Evolutionary conservation across 257 asterid species (phyloP).

Genomic region (Forsythia viridissima): DNA sequence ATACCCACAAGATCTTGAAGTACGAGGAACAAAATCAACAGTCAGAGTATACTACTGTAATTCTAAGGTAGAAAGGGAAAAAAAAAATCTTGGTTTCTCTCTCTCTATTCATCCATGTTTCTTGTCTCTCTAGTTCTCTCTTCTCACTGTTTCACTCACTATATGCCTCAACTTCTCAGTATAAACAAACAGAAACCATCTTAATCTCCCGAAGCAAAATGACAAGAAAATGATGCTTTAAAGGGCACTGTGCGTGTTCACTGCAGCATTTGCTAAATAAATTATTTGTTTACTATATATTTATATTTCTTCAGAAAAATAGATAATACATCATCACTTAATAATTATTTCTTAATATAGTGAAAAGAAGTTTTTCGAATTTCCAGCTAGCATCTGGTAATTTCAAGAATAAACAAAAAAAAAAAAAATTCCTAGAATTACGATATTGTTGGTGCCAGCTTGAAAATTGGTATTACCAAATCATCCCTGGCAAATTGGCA

Average conservation of each 20-base stretch:
- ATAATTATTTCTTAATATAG: slow-evolving; percentile 3
- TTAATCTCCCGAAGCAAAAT: slow-evolving; percentile 31
- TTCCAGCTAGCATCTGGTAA: slow-evolving; percentile 36
- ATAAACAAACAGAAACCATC: slow-evolving; percentile 26
- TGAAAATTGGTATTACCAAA: slow-evolving; percentile 31
- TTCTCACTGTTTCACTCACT: slow-evolving; percentile 17
- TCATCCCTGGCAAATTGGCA: slow-evolving; percentile 36
- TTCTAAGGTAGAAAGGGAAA: neutral
- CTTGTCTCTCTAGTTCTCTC: neutral
- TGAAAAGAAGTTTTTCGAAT: slow-evolving; percentile 5
- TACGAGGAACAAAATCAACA: slow-evolving; percentile 6
- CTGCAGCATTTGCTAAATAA: slow-evolving; percentile 13
- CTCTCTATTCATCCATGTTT: neutral
- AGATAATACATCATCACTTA: slow-evolving; percentile 22
- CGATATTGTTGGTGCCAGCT: slow-evolving; percentile 67
- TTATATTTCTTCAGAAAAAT: neutral
- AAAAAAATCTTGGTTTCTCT: neutral
- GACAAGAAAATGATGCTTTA: slow-evolving; percentile 39
- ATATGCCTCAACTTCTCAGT: slow-evolving; percentile 22
- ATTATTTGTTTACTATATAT: slow-evolving; percentile 2
- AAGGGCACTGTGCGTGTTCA: slow-evolving; percentile 17
- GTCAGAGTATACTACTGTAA: neutral
- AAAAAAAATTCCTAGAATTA: slow-evolving; percentile 39
- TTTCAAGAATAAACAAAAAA: slow-evolving; percentile 16
- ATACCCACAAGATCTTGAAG: slow-evolving; percentile 22